Base-by-base conservation (phyloP, 768 basidiomycete species). In the Udeniomyces megalosporus region DNA sequence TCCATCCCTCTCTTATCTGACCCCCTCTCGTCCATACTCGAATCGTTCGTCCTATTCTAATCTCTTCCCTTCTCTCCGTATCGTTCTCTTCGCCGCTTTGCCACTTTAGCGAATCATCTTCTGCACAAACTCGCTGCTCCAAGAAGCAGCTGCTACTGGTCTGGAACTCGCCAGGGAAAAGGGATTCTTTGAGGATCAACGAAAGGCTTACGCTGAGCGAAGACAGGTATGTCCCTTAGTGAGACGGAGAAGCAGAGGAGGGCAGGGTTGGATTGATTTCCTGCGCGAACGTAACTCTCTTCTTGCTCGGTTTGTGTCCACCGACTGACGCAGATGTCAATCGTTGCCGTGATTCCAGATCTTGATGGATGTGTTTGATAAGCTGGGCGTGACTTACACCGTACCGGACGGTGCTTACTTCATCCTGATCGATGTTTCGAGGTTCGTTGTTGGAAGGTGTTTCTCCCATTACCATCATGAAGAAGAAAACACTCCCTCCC, bases 401-500 rank as follows among this genome's bases (percentile, higher is more conserved):
- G 74, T 83, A 50, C 93, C 93, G 2, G 82, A 93, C 70, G 93
- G 93, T 48, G 82, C 81, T 52, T 97, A 97, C 75, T 97, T 96
- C 70, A 76, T 93, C 32, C 78, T 97, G 48, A 74, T 76, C 38
- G 74, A 76, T 67, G 71, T 74, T 61, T 66, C 68, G 31, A 66
- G 29, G 32, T 58, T 8, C 38, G 38, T 42, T 17, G n/a, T n/a
- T n/a, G n/a, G n/a, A n/a, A n/a, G n/a, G n/a, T n/a, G n/a, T n/a
- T n/a, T n/a, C n/a, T n/a, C n/a, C n/a, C n/a, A n/a, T n/a, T n/a
- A n/a, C n/a, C n/a, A n/a, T n/a, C n/a, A n/a, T n/a, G n/a, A n/a
- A n/a, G n/a, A n/a, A n/a, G n/a, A n/a, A n/a, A n/a, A n/a, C n/a
- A n/a, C n/a, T n/a, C n/a, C n/a, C n/a, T n/a, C n/a, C n/a, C n/a